Evolutionary conservation across 2,329 filamentous ascomycete genomes (phyloP).

Genomic region (Aureobasidium sp.): DNA sequence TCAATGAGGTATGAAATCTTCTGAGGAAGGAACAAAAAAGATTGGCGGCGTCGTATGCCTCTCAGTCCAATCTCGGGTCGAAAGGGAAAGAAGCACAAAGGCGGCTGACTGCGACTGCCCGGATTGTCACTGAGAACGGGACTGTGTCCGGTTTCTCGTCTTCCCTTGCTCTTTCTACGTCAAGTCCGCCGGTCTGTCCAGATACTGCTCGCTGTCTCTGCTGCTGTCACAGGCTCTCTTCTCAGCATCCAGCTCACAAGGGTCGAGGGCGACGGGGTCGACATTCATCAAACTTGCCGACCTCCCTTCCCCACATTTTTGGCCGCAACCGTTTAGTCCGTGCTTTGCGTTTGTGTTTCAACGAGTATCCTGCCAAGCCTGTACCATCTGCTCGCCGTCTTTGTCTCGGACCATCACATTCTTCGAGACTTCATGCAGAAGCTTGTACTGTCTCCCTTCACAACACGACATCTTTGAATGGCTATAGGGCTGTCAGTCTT

Average conservation of each 20-base stretch:
- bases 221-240: not conserved
- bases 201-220: not conserved
- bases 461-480: not conserved
- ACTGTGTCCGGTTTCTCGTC: not conserved
- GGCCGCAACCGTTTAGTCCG: not conserved
- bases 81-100: constrained; percentile 14
- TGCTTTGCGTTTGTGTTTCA: constrained; percentile 3
- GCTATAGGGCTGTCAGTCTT: not conserved
- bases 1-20: not conserved
- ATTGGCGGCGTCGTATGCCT: constrained; percentile 14
- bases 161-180: not conserved
- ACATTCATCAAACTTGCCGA: constrained; percentile 1
- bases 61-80: constrained; percentile 9
- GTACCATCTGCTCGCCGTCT: not conserved
- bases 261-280: constrained; percentile 4
- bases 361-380: not conserved
- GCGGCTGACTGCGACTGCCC: constrained; percentile 8
- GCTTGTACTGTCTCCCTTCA: not conserved
- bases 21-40: constrained; percentile 8
- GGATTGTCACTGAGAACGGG: not conserved
- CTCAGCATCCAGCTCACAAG: not conserved
- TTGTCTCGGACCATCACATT: not conserved
- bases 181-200: not conserved
- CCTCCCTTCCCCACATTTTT: constrained; percentile 1
- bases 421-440: not conserved